A percentile compares a stretch with the other conserved stretches of the same genome.
These are phyloP conservation scores for Cunninghamia lanceolata DNA, from an alignment of 75 land plant genomes.

Conservation along the genomic window DNA sequence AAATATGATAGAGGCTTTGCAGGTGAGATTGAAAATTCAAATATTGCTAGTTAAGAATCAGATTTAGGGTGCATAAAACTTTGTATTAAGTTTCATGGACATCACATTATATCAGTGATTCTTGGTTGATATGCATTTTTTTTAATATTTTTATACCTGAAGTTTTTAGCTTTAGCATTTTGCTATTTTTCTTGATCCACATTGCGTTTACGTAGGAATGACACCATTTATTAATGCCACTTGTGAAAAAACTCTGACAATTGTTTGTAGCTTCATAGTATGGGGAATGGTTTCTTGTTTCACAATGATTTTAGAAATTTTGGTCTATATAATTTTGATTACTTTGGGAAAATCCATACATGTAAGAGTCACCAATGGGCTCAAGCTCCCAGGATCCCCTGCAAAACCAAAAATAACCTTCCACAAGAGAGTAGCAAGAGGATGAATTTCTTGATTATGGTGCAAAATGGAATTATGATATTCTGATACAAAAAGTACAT, in stretches of 20 bases:
- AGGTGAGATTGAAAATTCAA: neutral
- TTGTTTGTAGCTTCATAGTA: neutral
- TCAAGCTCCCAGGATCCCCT: no score
- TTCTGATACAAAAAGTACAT: no score
- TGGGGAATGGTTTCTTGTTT: conserved; percentile 2
- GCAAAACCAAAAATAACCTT: no score
- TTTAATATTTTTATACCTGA: neutral
- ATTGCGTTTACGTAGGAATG: neutral
- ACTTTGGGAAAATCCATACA: neutral
- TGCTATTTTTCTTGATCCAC: neutral
- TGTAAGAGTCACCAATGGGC: no score
- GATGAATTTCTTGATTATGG: no score
- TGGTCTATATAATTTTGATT: neutral
- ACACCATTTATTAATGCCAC: neutral
- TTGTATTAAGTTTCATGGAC: neutral
- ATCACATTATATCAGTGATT: neutral
- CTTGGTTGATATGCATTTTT: neutral
- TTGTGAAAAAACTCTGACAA: neutral
- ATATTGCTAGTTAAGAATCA: neutral
- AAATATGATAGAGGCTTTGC: neutral
- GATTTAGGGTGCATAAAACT: neutral
- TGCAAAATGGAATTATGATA: no score
- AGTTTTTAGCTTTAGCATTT: neutral
- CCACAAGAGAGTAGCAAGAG: no score
- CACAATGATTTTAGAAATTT: neutral